Conservation (phyloP, 78 protist genomes). For the Monocercomonoides exilis region DNA sequence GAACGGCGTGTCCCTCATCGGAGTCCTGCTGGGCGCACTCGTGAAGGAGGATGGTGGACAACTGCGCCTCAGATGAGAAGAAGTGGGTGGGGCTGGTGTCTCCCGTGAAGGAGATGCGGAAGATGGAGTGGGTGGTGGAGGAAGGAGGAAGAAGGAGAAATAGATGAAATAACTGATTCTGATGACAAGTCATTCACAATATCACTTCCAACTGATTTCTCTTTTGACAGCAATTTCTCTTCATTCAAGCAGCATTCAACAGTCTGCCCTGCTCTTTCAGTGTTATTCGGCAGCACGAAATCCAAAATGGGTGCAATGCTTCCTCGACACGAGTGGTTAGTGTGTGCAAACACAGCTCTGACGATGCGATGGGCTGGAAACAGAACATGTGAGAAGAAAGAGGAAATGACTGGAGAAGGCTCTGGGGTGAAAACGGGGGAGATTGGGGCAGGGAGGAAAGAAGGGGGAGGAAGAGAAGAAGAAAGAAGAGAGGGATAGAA, state of each 20-base stretch:
- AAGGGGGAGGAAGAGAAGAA: no score
- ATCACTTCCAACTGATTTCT: no score
- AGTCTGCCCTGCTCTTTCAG: no score
- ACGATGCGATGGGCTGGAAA: neutral
- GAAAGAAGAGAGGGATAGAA: no score
- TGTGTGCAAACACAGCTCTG: neutral
- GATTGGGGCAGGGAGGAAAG: no score
- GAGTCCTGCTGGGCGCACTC: neutral
- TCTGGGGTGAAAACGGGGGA: neutral
- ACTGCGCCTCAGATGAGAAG: neutral
- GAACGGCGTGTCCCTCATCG: neutral
- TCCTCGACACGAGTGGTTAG: neutral
- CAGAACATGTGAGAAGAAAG: neutral
- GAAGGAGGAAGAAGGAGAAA: no score
- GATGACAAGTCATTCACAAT: no score
- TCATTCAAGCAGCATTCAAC: no score
- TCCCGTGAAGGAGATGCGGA: neutral
- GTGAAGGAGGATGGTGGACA: neutral
- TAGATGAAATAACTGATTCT: no score
- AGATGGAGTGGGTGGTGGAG: no score
- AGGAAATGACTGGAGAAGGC: neutral
- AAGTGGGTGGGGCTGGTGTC: neutral
- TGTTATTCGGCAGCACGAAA: neutral
- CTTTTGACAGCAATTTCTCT: no score
- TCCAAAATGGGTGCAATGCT: neutral